phyloP scores from a whole-genome alignment of 352 stramenopile genomes.

The Aphanomyces stellatus region DNA sequence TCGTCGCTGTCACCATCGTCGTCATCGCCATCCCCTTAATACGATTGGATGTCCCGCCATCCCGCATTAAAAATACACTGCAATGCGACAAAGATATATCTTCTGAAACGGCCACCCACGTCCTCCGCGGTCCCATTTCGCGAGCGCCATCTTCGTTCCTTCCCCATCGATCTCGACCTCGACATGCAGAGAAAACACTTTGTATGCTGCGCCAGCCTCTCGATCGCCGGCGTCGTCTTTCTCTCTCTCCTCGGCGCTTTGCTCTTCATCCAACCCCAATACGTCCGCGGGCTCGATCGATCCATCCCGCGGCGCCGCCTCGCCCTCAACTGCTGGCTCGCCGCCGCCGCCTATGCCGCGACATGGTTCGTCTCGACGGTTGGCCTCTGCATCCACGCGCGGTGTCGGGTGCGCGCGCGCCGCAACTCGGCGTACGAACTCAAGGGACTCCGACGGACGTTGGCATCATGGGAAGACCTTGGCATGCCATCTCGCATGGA shows the following conservation, averaged over 20 bases:
- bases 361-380: not conserved
- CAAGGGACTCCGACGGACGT: not conserved
- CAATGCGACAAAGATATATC: too few species aligned
- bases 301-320: not conserved
- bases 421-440: not conserved
- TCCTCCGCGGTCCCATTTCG: too few species aligned
- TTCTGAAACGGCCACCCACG: too few species aligned
- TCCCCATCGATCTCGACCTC: too few species aligned
- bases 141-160: too few species aligned
- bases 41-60: too few species aligned
- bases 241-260: not conserved
- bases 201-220: not conserved
- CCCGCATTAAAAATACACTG: too few species aligned
- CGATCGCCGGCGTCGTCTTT: not conserved
- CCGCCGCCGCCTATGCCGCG: not conserved
- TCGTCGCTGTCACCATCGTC: too few species aligned
- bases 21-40: too few species aligned
- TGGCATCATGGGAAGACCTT: conserved; percentile 1
- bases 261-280: not conserved
- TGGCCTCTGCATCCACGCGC: not conserved
- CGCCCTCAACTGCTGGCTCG: not conserved
- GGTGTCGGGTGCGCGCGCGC: not conserved
- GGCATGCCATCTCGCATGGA: not conserved
- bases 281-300: not conserved
- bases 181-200: too few species aligned